Evolutionary conservation across 2,329 filamentous ascomycete species (phyloP).

Genomic region (Penicillium sp.): DNA sequence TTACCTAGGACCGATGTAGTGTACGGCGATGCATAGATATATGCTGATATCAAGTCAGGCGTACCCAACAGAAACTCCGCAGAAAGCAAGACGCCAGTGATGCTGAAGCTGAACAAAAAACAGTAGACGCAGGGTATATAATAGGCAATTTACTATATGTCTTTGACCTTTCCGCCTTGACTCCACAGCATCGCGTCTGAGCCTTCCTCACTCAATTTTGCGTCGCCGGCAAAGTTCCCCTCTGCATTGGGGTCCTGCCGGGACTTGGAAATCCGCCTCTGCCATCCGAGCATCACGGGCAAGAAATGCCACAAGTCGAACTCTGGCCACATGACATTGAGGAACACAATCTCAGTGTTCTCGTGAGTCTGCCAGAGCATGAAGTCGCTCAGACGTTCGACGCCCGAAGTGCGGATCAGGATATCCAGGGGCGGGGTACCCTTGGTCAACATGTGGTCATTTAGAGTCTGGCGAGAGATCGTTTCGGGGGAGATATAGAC

Average conservation of each 20-base stretch:
- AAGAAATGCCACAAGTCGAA: slow-evolving; percentile 91
- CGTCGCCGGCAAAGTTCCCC: slow-evolving; percentile 51
- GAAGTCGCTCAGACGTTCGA: slow-evolving; percentile 87
- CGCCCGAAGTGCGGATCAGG: slow-evolving; percentile 83
- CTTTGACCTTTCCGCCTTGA: slow-evolving; percentile 25
- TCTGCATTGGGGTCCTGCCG: slow-evolving; percentile 52
- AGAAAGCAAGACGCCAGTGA: slow-evolving; percentile 16
- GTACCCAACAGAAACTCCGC: slow-evolving; percentile 5
- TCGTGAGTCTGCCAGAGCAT: slow-evolving; percentile 98
- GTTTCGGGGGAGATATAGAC: slow-evolving; percentile 67
- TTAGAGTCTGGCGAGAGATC: slow-evolving; percentile 74
- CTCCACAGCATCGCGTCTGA: slow-evolving; percentile 15
- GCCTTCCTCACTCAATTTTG: slow-evolving; percentile 24
- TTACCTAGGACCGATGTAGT: not conserved
- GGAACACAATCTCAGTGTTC: slow-evolving; percentile 82
- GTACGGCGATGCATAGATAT: slow-evolving; percentile 1
- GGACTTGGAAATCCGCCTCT: slow-evolving; percentile 56
- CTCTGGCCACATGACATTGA: slow-evolving; percentile 88
- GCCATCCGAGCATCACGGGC: slow-evolving; percentile 87
- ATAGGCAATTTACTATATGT: slow-evolving; percentile 17
- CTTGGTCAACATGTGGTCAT: slow-evolving; percentile 78
- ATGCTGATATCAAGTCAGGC: slow-evolving; percentile 6
- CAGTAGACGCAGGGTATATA: slow-evolving; percentile 7
- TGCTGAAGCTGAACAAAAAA: slow-evolving; percentile 15
- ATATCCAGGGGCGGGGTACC: slow-evolving; percentile 80